Evolutionary conservation across 192 early-diverging fungal species (phyloP), one percentile per base, ranked within the genome.

Genomic region (Backusella macrospora): DNA sequence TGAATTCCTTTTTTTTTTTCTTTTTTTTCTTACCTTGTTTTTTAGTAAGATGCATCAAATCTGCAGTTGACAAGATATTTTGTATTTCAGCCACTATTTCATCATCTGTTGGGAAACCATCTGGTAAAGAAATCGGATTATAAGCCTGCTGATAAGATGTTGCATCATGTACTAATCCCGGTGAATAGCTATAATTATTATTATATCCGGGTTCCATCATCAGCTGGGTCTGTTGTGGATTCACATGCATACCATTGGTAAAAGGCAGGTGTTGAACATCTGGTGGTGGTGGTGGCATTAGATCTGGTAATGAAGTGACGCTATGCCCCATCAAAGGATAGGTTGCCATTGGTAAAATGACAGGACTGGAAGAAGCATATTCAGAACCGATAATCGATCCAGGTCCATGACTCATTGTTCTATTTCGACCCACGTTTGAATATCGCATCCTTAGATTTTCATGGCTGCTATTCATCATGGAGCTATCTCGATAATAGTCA

Each of bases 11-110:
- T 76, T 88, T 8, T 23, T 29, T 23, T 13, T 23, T 40, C 7
- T 0, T 62, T 44, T 42, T 40, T 8, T 44, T 49, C 43, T 40
- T 86, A 88, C 85, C 87, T 86, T 94, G 93, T 82, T 98, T 98
- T 88, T 99, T 98, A 46, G 98, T 99, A 62, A 98, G 92, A 29
- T 91, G 93, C 96, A 98, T 98, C 65, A 99, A 82, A 79, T 99
- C 91, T 10, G 94, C 94, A 0, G 92, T 94, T 10, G 90, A 78
- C 21, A 99, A 85, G 39, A 98, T 93, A 69, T 89, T 89, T 70
- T 86, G 84, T 42, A 94, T 90, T 71, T 89, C 85, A 37, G 67
- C 66, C 5, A 88, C 76, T 55, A 95, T 81, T 73, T 92, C 87
- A 40, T 89, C 87, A 66, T 96, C 89, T 0, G 86, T 75, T 18